phyloP scores from a whole-genome alignment of 1,284 basidiomycete genomes.

The Ceratobasidium theobromae region DNA sequence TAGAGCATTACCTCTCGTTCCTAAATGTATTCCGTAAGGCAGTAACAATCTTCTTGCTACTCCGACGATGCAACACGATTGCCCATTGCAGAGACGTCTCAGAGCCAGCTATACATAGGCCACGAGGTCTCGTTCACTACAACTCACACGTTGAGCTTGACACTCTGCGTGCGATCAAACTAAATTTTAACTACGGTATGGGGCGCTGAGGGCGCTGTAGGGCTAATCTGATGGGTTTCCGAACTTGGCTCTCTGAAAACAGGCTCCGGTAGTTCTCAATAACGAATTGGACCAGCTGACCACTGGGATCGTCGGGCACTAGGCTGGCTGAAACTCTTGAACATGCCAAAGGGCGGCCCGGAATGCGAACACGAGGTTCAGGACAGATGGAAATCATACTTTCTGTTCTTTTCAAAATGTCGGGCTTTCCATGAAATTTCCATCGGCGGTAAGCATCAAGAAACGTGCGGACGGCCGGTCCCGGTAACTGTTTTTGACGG shows the following conservation, averaged over 20 bases:
- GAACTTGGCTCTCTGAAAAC: not conserved
- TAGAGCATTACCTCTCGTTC: too few relatives aligned
- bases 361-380: constrained; percentile 1
- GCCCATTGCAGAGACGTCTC: too few relatives aligned
- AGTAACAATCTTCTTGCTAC: not conserved
- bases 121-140: too few relatives aligned
- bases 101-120: too few relatives aligned
- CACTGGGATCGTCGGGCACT: not conserved
- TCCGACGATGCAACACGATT: not conserved
- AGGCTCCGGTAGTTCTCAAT: constrained; percentile 6
- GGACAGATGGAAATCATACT: not conserved
- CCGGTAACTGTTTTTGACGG: constrained; percentile 1
- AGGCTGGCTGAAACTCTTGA: not conserved
- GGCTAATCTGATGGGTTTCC: not conserved
- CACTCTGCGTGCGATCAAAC: constrained; percentile 10
- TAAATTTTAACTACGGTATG: constrained; percentile 1
- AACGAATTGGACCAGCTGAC: constrained; percentile 14
- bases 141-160: not conserved
- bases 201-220: too few relatives aligned
- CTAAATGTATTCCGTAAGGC: too few relatives aligned
- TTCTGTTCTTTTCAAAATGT: constrained; percentile 22
- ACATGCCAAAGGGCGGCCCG: not conserved
- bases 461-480: constrained; percentile 2
- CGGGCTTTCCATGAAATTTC: constrained; percentile 23
- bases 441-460: constrained; percentile 4